Evolutionary conservation across 2,329 filamentous ascomycete genomes (phyloP).

Genomic region (Xylariaceae sp.): DNA sequence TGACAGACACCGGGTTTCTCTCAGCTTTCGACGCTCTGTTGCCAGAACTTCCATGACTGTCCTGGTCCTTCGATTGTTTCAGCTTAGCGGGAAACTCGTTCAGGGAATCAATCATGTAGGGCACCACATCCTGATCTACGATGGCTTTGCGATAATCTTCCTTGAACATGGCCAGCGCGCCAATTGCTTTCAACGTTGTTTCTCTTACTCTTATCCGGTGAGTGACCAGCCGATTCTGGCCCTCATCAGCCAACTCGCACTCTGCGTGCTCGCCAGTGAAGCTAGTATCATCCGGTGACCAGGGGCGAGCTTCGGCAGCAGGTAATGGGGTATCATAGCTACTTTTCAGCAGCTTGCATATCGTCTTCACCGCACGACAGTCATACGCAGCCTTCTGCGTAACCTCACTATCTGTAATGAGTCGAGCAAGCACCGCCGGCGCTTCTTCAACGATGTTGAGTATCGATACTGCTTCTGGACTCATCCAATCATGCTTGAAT

Average conservation of each 20-base stretch:
- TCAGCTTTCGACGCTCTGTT: conserved; percentile 35
- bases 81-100: conserved; percentile 50
- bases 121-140: conserved; percentile 73
- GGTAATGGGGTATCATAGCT: conserved; percentile 44
- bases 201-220: conserved; percentile 75
- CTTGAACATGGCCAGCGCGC: conserved; percentile 74
- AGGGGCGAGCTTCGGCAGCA: conserved; percentile 31
- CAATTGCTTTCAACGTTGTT: conserved; percentile 69
- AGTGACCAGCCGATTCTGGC: conserved; percentile 53
- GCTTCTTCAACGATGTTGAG: conserved; percentile 62
- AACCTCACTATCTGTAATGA: conserved; percentile 71
- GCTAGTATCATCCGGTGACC: conserved; percentile 33
- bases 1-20: conserved; percentile 70
- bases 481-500: conserved; percentile 27
- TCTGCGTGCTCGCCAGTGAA: conserved; percentile 23
- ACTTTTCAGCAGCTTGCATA: conserved; percentile 46
- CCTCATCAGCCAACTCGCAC: conserved; percentile 53
- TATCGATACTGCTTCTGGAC: conserved; percentile 34
- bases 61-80: conserved; percentile 37
- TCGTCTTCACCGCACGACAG: conserved; percentile 42
- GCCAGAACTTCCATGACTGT: conserved; percentile 12
- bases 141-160: conserved; percentile 80
- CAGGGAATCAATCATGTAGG: conserved; percentile 79
- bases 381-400: conserved; percentile 81
- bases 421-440: conserved; percentile 68